Base-by-base conservation (phyloP, 2,329 filamentous ascomycete genomes). In the Trichoderma gracile region DNA sequence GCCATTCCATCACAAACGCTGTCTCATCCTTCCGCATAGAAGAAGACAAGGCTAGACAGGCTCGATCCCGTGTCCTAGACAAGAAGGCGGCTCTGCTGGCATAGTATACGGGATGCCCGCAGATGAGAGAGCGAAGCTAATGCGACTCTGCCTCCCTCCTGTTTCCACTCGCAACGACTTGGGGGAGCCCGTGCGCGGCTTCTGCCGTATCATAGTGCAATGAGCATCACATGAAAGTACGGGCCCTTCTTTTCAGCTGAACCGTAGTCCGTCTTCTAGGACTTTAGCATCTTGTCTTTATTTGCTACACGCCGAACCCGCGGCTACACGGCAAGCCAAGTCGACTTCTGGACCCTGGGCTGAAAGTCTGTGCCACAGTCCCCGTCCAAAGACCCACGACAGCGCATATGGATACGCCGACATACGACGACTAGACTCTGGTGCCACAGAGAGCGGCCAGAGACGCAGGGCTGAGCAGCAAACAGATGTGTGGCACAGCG, bases 401-500 rank as follows among this genome's bases (percentile, higher is more conserved):
- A 21, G 46, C 46, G 30, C 42, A 21, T 40, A 25, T 33, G 43
- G 3, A 38, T 21, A 45, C 40, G 33, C 19, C 50, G 30, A 9
- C 50, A 40, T 30, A 21, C 14, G 30, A 15, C 14, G 50, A 14
- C 17, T 12, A 19, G 50, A 54, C 14, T n/a, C 30, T 15, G 45
- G 33, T 25, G 33, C 47, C 56, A 49, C 38, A 43, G 47, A 49
- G 17, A 40, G 23, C 23, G 17, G 30, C 33, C 23, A 61, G 46
- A 53, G 57, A 52, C 47, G 53, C 57, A 53, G 57, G 38, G 57
- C 46, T 60, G 57, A 60, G 33, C n/a, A 52, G 38, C 38, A n/a
- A 52, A 27, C 27, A 27, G 25, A 42, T 42, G 46, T 17, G 57
- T 38, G 47, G 43, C 47, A 61, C 38, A 45, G 54, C 38, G 45